A percentile compares a stretch with the other conserved stretches of the same genome.
phyloP scores from a whole-genome alignment of 495 filamentous ascomycete species.

The Antarctomyces pellizariae region DNA sequence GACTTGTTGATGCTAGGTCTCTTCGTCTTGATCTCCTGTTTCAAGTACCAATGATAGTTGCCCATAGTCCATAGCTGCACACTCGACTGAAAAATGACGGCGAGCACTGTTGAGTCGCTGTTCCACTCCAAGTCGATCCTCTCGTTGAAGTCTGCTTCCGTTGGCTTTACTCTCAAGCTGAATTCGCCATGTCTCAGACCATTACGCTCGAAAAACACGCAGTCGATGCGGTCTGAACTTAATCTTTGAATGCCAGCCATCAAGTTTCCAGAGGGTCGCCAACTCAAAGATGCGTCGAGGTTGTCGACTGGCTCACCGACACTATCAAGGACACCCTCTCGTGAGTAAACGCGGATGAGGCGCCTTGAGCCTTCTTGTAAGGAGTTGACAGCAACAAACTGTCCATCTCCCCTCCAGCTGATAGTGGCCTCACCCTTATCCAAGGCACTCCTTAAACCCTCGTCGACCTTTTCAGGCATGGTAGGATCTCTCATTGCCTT shows the following conservation, averaged over 20 bases:
- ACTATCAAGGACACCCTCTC: constrained; percentile 75
- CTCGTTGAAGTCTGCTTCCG: no score
- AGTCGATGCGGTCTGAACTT: constrained; percentile 36
- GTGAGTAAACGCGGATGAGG: constrained; percentile 66
- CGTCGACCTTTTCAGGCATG: constrained; percentile 78
- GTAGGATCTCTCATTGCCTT: constrained; percentile 82
- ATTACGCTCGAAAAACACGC: constrained; percentile 93
- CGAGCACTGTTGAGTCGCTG: constrained; percentile 70
- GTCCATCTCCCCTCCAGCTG: constrained; percentile 87
- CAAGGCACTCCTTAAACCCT: constrained; percentile 43
- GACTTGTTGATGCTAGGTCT: constrained; percentile 15
- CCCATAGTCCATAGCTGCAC: constrained; percentile 91
- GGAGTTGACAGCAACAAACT: constrained; percentile 68
- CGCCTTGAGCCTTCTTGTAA: constrained; percentile 42
- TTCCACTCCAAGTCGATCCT: constrained; percentile 68
- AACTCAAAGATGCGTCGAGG: constrained; percentile 67
- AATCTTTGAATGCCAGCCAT: constrained; percentile 63
- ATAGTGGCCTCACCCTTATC: constrained; percentile 52
- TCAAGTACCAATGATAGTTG: constrained; percentile 97
- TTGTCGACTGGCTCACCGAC: constrained; percentile 85
- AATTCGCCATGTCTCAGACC: constrained; percentile 88
- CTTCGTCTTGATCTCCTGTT: constrained; percentile 58
- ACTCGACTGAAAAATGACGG: constrained; percentile 48
- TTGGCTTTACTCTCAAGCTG: constrained; percentile 37
- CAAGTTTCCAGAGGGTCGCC: constrained; percentile 76